Evolutionary conservation across 306 rosid species (phyloP).

Genomic region (Acacia crassicarpa): DNA sequence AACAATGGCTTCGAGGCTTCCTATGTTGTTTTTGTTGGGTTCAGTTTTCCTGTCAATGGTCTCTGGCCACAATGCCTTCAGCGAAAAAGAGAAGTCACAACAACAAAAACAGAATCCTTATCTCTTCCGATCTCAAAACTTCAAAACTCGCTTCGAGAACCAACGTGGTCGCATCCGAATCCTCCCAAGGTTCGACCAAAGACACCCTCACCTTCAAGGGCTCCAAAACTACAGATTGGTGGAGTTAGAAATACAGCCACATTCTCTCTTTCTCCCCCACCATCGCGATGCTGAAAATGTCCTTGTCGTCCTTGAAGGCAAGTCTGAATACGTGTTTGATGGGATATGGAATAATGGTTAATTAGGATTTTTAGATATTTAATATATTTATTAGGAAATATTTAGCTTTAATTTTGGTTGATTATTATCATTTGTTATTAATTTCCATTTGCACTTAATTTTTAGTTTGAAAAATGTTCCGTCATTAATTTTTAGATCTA

Average conservation of each 20-base stretch:
- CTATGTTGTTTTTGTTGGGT: constrained; percentile 33
- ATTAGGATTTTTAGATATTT: too few species aligned
- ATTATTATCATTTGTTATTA: too few species aligned
- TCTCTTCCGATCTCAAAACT: constrained; percentile 14
- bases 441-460: too few species aligned
- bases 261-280: constrained; percentile 29
- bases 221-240: background rate
- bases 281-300: constrained; percentile 33
- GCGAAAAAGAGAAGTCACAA: background rate
- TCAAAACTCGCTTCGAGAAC: constrained; percentile 3
- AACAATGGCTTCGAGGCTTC: constrained; percentile 15
- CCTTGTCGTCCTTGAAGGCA: background rate
- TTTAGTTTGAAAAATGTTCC: too few species aligned
- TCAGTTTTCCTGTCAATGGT: constrained; percentile 25
- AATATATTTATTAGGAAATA: too few species aligned
- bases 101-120: constrained; percentile 26
- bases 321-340: background rate
- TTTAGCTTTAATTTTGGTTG: background rate
- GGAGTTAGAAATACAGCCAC: constrained; percentile 20
- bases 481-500: too few species aligned
- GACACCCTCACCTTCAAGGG: background rate
- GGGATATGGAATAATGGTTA: too few species aligned
- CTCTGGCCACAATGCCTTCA: background rate
- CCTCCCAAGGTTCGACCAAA: constrained; percentile 21
- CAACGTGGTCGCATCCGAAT: constrained; percentile 30